Percentiles rank a stretch among this genome's conserved stretches.
These are phyloP conservation scores for Pythium biforme DNA, from an alignment of 352 stramenopile species.

Conservation along the genomic window DNA sequence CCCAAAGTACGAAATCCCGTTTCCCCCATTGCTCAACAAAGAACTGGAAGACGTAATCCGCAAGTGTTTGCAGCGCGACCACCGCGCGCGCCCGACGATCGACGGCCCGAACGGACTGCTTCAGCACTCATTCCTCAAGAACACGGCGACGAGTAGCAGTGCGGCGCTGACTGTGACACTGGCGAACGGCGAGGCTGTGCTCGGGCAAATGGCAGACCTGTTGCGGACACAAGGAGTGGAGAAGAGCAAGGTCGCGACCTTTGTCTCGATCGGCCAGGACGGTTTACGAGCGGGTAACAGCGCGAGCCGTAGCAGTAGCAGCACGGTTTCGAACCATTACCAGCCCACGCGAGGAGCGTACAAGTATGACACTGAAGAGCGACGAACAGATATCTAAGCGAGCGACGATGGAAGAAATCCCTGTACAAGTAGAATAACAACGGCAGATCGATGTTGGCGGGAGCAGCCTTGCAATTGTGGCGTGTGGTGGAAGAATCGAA, in stretches of 20 bases:
- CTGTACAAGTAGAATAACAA: background rate
- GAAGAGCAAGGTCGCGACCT: conserved; percentile 43
- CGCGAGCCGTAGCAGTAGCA: background rate
- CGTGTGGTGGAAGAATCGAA: background rate
- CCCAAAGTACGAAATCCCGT: conserved; percentile 88
- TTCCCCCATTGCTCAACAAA: conserved; percentile 78
- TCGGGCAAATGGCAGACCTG: conserved; percentile 48
- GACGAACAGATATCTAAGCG: conserved; percentile 60
- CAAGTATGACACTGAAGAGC: conserved; percentile 64
- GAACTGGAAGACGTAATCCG: conserved; percentile 86
- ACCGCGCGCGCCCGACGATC: conserved; percentile 75
- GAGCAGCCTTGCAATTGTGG: background rate
- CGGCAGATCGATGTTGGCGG: background rate
- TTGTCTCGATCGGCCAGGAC: conserved; percentile 49
- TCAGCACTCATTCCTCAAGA: conserved; percentile 79
- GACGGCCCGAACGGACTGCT: conserved; percentile 74
- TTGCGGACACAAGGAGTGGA: conserved; percentile 49
- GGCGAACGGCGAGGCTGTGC: conserved; percentile 22
- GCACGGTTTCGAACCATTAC: conserved; percentile 3
- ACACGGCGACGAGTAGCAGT: conserved; percentile 7
- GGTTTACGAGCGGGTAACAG: conserved; percentile 19
- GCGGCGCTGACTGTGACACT: conserved; percentile 30
- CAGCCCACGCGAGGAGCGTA: conserved; percentile 27
- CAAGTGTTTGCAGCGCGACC: conserved; percentile 83
- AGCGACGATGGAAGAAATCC: background rate